A percentile compares a stretch with the other conserved stretches of the same genome.
Conservation (phyloP, 768 basidiomycete species). For the Lentinula boryana region DNA sequence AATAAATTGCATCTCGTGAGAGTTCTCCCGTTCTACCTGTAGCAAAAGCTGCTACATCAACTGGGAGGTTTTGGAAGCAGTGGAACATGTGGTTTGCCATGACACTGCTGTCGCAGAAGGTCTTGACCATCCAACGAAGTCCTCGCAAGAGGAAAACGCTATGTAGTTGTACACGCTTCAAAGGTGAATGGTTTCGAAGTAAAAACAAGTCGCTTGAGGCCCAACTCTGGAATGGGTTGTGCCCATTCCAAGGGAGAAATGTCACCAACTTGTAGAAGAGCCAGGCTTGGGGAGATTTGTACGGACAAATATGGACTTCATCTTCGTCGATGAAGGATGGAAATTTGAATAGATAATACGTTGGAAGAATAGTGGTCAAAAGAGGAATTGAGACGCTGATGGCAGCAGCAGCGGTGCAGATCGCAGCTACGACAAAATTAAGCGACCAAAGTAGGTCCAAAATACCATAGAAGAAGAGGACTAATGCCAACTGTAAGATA, state of each 20-base stretch:
- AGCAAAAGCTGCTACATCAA: background rate
- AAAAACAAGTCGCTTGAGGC: constrained; percentile 2
- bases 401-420: constrained; percentile 15
- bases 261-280: constrained; percentile 11
- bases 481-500: constrained; percentile 21
- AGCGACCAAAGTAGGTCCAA: constrained; percentile 22
- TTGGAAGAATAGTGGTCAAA: constrained; percentile 18
- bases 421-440: constrained; percentile 14
- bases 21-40: background rate
- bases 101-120: constrained; percentile 2
- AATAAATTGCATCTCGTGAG: background rate
- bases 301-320: constrained; percentile 17
- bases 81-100: constrained; percentile 7
- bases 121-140: constrained; percentile 5
- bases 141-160: background rate
- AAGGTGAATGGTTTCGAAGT: background rate
- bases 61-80: constrained; percentile 1
- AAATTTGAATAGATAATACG: constrained; percentile 12
- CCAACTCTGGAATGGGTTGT: background rate
- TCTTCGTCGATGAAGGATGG: background rate
- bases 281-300: constrained; percentile 22
- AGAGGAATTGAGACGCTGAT: constrained; percentile 14
- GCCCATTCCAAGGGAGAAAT: background rate
- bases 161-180: background rate
- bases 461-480: constrained; percentile 24